These are phyloP conservation scores for Aspergillus phoenicis DNA, from an alignment of 2,329 filamentous ascomycete species.

Conservation along the genomic window DNA sequence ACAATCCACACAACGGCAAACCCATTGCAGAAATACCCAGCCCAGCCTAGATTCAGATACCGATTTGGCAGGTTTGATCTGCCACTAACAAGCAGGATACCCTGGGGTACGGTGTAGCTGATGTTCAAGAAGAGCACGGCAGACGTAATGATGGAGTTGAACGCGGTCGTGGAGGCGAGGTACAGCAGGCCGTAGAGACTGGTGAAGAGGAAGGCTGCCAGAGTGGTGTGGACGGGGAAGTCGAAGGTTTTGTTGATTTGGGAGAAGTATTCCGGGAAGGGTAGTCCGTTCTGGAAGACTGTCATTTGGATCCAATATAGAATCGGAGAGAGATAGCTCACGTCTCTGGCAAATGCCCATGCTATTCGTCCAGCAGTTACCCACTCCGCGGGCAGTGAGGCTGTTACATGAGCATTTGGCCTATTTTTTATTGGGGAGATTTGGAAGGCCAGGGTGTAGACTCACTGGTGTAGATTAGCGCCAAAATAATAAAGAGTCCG, in stretches of 20 bases:
- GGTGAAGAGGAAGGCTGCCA: slow-evolving; percentile 29
- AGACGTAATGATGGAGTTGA: slow-evolving; percentile 44
- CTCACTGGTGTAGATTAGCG: background rate
- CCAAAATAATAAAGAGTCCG: background rate
- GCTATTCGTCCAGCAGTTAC: slow-evolving; percentile 16
- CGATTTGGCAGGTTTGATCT: slow-evolving; percentile 28
- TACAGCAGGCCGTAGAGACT: slow-evolving; percentile 41
- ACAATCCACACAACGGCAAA: slow-evolving; percentile 13
- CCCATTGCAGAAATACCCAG: slow-evolving; percentile 6
- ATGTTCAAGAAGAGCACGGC: slow-evolving; percentile 37
- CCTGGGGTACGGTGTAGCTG: slow-evolving; percentile 49
- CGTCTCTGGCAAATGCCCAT: slow-evolving; percentile 20
- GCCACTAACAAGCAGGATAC: slow-evolving; percentile 43
- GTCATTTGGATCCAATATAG: too few species aligned
- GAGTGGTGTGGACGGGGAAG: slow-evolving; percentile 27
- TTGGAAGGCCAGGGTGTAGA: too few species aligned
- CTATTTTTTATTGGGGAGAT: too few species aligned
- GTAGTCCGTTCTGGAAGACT: slow-evolving; percentile 7
- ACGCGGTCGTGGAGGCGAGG: slow-evolving; percentile 36
- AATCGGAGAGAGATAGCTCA: too few species aligned
- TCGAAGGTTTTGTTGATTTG: slow-evolving; percentile 16
- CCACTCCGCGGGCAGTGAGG: slow-evolving; percentile 18
- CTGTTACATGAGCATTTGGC: background rate
- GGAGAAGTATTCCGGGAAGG: slow-evolving; percentile 14
- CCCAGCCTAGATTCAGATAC: slow-evolving; percentile 20